Percentiles rank a stretch among this genome's conserved stretches.
These are phyloP conservation scores for Cicer pinnatifidum DNA, from an alignment of 306 rosid species.

Conservation along the genomic window DNA sequence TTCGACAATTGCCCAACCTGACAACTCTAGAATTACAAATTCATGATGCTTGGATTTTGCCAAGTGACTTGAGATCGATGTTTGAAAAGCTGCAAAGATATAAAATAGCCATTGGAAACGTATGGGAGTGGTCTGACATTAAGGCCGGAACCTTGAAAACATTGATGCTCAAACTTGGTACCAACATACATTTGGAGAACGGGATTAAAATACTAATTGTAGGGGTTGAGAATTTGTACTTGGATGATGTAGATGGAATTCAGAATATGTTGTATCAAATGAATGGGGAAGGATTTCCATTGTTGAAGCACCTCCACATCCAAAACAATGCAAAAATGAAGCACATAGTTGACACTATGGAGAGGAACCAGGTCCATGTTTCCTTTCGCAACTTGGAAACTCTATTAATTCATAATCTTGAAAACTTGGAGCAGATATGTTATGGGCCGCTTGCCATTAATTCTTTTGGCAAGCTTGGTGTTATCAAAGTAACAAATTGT, in stretches of 20 bases:
- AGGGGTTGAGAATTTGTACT: conserved; percentile 12
- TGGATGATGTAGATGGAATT: conserved; percentile 23
- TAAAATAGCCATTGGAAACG: conserved; percentile 7
- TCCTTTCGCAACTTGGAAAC: neutral
- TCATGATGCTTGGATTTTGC: neutral
- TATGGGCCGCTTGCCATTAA: neutral
- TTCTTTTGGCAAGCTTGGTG: neutral
- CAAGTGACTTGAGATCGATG: neutral
- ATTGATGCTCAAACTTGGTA: conserved; percentile 18
- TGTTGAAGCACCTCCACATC: conserved; percentile 1
- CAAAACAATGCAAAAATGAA: neutral
- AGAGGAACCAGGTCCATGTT: neutral
- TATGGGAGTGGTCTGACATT: conserved; percentile 25
- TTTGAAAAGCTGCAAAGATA: conserved; percentile 6
- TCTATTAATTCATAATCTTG: neutral
- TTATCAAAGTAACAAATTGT: neutral
- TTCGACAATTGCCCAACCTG: conserved; percentile 6
- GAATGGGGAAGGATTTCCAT: conserved; percentile 12
- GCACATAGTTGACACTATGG: neutral
- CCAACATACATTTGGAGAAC: neutral
- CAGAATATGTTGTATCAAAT: neutral
- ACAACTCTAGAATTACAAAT: neutral
- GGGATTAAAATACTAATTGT: conserved; percentile 12
- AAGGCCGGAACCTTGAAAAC: neutral
- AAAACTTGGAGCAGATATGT: conserved; percentile 8